Base-by-base conservation (phyloP, 2,329 filamentous ascomycete species). In the Aspergillus jensenii region DNA sequence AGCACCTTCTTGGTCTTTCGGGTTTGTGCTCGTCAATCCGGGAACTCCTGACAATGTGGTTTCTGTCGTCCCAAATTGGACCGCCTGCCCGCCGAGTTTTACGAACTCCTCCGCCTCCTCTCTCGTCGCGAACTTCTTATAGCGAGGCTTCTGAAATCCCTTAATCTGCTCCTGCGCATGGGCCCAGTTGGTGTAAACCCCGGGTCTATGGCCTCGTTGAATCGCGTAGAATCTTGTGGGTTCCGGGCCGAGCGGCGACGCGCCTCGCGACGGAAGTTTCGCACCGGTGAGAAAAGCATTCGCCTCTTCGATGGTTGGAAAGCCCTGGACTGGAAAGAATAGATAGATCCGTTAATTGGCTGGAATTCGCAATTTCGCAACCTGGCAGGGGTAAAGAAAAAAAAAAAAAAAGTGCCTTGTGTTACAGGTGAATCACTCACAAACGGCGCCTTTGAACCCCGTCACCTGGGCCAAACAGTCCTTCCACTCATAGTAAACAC, bases 91-190 rank as follows among this genome's bases (percentile, higher is more conserved):
- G 21, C 77, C 76, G 41, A 81, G 67, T 3, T 59, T 67, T 50
- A 96, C 90, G 71, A 90, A 97, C 19, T 85, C 85, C 68, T 93
- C 86, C 0, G 93, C 93, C 72, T 96, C 91, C 57, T 80, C 81
- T 25, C 82, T 80, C 1, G 84, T 89, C 4, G 78, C 74, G 63
- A 92, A 93, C 61, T 84, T 88, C 73, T 88, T 90, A 72, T 89
- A 84, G 59, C 82, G 84, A 4, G 84, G 84, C 5, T 86, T 87
- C 65, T 88, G 88, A 69, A 87, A 88, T 2, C 89, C 90, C 33
- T 81, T 85, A 60, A 95, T 90, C 62, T 93, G 89, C 62, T 86
- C 80, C 60, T 88, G 81, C 11, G 89, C 90, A 43, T 87, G 84
- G 12, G 82, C 74, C 91, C 92, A 88, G 54, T 83, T 82, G 4